phyloP scores from a whole-genome alignment of 2,329 filamentous ascomycete species.

The Davidsoniella australis region DNA sequence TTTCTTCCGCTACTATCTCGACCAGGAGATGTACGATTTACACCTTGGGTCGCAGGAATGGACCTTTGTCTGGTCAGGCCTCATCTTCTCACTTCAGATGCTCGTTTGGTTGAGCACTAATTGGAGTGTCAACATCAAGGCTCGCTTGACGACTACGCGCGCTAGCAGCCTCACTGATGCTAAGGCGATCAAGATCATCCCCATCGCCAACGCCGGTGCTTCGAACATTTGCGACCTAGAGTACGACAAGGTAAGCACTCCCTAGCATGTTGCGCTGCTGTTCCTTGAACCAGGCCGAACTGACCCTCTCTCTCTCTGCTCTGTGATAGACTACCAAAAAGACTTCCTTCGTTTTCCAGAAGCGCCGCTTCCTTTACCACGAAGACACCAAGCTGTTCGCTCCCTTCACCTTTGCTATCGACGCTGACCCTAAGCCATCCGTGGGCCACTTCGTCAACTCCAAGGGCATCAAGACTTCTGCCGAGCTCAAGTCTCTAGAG shows the following conservation, averaged over 20 bases:
- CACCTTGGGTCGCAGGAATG: constrained; percentile 91
- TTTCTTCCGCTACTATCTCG: constrained; percentile 78
- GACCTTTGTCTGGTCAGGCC: constrained; percentile 88
- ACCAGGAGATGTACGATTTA: constrained; percentile 66
- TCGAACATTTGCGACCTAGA: constrained; percentile 74
- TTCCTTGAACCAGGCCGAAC: not conserved
- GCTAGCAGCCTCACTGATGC: constrained; percentile 57
- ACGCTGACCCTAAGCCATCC: constrained; percentile 65
- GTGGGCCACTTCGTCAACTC: constrained; percentile 66
- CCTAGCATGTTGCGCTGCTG: not conserved
- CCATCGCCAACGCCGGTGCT: constrained; percentile 71
- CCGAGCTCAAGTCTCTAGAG: constrained; percentile 64
- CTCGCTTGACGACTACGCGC: constrained; percentile 61
- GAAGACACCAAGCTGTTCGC: constrained; percentile 56
- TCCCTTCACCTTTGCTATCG: constrained; percentile 68
- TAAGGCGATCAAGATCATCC: constrained; percentile 80
- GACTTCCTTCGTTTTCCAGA: constrained; percentile 90
- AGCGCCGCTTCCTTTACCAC: constrained; percentile 84
- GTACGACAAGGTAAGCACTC: constrained; percentile 44
- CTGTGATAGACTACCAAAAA: constrained; percentile 45
- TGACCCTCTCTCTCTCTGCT: not conserved
- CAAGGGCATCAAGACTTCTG: constrained; percentile 53
- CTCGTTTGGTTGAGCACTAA: constrained; percentile 91
- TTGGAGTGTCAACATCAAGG: constrained; percentile 83
- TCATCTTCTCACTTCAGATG: constrained; percentile 74